Base-by-base conservation (phyloP, 768 basidiomycete genomes). In the Phaffia australis region DNA sequence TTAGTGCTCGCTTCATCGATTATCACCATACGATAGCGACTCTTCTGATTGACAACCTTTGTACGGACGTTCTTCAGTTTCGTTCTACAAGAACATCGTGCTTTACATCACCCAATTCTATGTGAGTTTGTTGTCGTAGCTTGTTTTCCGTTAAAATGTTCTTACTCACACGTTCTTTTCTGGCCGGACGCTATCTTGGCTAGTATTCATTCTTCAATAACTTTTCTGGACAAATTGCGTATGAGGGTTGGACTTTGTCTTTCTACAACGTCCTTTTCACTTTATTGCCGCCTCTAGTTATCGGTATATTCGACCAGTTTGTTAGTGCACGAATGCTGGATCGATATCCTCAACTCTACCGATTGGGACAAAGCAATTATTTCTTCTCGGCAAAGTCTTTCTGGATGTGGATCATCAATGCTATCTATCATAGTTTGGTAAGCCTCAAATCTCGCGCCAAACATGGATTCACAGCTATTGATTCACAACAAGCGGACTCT, bases 161-260 rank as follows among this genome's bases (percentile, higher is more conserved):
- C 9, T 25, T 25, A 27, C 47, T 60, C 21, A 46, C 6, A 35
- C 18, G 47, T 49, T 21, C 42, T 25, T 25, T 14, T 35, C n/a
- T 29, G 47, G 23, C 60, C 74, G 48, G 51, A 60, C 56, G n/a
- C 56, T 50, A 16, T 64, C 59, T 23, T 46, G n/a, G 59, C 29
- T 69, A 97, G 94, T 99, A 84, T 77, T 95, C 95, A 14, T 94
- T 97, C 81, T 89, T 93, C 83, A 99, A 98, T 81, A 95, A 94
- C 73, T 98, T 95, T 79, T 99, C 95, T 0, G 95, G 95, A 23
- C 95, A 98, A 76, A 93, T 98, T 69, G 88, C 91, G 60, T 93
- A 92, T 75, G 95, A 99, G 78, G 95, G 93, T 25, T 99, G 95
- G 95, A 94, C 95, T 9, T 82, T 98, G 73, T 92, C 95, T 0